phyloP scores from a whole-genome alignment of 2,329 filamentous ascomycete species.

The Elsinoe batatas region DNA sequence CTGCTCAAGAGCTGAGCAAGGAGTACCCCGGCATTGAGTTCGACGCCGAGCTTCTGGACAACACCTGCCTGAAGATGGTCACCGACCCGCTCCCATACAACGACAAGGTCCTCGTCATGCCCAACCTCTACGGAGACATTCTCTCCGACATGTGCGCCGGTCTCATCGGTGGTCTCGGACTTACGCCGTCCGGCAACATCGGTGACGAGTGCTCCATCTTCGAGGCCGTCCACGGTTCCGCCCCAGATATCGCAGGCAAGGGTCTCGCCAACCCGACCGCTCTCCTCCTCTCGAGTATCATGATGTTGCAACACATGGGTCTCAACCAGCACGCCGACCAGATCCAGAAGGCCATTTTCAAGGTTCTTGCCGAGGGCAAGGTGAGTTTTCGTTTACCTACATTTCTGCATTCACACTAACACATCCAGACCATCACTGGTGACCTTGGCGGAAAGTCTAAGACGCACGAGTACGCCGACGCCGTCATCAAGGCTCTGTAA shows the following conservation, averaged over 20 bases:
- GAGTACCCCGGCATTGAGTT: slow-evolving; percentile 95
- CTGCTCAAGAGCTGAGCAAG: slow-evolving; percentile 76
- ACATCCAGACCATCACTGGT: slow-evolving; percentile 63
- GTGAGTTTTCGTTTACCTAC: slow-evolving; percentile 31
- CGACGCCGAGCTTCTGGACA: slow-evolving; percentile 95
- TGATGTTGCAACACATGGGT: slow-evolving; percentile 99
- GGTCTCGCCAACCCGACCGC: slow-evolving; percentile 94
- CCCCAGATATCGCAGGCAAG: slow-evolving; percentile 93
- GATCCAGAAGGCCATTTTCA: slow-evolving; percentile 93
- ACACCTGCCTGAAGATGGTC: slow-evolving; percentile 98
- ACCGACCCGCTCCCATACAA: slow-evolving; percentile 95
- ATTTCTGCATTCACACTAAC: slow-evolving; percentile 2
- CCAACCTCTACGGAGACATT: slow-evolving; percentile 99
- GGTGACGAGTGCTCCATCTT: slow-evolving; percentile 99
- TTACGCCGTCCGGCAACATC: slow-evolving; percentile 97
- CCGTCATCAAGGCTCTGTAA: slow-evolving; percentile 64
- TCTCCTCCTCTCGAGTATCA: slow-evolving; percentile 88
- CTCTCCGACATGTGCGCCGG: slow-evolving; percentile 99
- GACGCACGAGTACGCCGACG: slow-evolving; percentile 85
- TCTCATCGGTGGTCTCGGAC: slow-evolving; percentile 91
- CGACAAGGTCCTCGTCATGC: slow-evolving; percentile 96
- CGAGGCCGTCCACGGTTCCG: slow-evolving; percentile 96
- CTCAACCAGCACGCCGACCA: slow-evolving; percentile 71
- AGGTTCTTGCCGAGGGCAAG: slow-evolving; percentile 93
- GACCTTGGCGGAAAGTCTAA: slow-evolving; percentile 94